Percentiles rank a stretch among this genome's conserved stretches.
Conservation (phyloP, 2,329 filamentous ascomycete genomes). For the Clathrospora elynae region DNA sequence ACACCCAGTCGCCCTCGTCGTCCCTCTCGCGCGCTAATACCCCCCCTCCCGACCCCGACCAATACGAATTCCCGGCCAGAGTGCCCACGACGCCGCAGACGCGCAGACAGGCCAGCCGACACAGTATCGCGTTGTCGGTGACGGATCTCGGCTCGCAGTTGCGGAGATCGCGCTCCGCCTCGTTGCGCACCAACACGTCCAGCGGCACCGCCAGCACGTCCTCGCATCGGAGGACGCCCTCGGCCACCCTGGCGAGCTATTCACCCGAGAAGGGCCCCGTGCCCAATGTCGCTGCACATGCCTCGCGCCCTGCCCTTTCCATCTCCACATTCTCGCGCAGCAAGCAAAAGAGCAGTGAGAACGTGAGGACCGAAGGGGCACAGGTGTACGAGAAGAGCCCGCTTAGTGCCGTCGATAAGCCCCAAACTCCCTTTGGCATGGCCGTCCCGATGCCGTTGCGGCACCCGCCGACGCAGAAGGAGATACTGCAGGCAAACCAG, state of each 20-base stretch:
- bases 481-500: conserved; percentile 30
- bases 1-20: conserved; percentile 12
- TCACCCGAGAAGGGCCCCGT: conserved; percentile 43
- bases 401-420: conserved; percentile 41
- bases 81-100: conserved; percentile 33
- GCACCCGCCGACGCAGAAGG: conserved; percentile 37
- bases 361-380: conserved; percentile 26
- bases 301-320: conserved; percentile 45
- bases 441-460: conserved; percentile 33
- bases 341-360: conserved; percentile 46
- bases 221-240: conserved; percentile 43
- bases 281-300: conserved; percentile 21
- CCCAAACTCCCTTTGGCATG: conserved; percentile 44
- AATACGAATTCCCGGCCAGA: conserved; percentile 28
- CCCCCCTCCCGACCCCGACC: conserved; percentile 21
- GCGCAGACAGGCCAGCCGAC: conserved; percentile 35
- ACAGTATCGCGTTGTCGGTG: conserved; percentile 44
- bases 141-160: conserved; percentile 48
- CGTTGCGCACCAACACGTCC: conserved; percentile 49
- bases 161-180: conserved; percentile 48
- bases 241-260: conserved; percentile 44
- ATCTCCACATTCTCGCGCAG: conserved; percentile 46
- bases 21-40: conserved; percentile 9
- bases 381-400: conserved; percentile 39
- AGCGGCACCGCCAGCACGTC: conserved; percentile 33